Evolutionary conservation across 2,329 filamentous ascomycete species (phyloP).

Genomic region (Diaporthe velutina): DNA sequence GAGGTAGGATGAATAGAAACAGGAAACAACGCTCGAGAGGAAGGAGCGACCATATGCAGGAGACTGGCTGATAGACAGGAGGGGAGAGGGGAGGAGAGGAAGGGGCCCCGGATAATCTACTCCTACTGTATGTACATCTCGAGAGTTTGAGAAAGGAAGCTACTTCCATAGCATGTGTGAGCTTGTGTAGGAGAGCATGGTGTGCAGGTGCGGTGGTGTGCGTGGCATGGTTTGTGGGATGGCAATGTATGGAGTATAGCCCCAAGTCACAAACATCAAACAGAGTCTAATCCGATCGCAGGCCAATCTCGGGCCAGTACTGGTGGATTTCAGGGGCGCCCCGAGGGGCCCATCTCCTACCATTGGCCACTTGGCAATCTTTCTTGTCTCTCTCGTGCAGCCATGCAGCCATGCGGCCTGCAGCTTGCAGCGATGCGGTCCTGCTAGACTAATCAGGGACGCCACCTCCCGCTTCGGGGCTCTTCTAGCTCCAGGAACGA

Average conservation of each 20-base stretch:
- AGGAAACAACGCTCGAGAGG: background rate
- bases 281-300: constrained; percentile 24
- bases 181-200: background rate
- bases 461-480: constrained; percentile 19
- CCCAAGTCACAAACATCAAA: constrained; percentile 27
- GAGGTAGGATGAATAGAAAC: background rate
- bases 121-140: background rate
- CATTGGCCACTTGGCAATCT: constrained; percentile 18
- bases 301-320: constrained; percentile 29
- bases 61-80: background rate
- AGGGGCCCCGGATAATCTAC: background rate
- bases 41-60: background rate
- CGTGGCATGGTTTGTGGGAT: constrained; percentile 5
- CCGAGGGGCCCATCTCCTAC: background rate
- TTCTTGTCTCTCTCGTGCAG: constrained; percentile 9
- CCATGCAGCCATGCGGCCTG: constrained; percentile 12
- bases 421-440: constrained; percentile 5
- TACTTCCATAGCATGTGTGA: background rate
- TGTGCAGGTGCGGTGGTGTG: background rate
- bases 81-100: background rate
- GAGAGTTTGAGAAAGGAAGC: constrained; percentile 6
- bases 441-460: background rate
- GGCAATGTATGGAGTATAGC: constrained; percentile 6
- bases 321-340: constrained; percentile 12
- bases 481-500: constrained; percentile 18